Conservation (phyloP, 768 basidiomycete genomes). For the Russula lepida region DNA sequence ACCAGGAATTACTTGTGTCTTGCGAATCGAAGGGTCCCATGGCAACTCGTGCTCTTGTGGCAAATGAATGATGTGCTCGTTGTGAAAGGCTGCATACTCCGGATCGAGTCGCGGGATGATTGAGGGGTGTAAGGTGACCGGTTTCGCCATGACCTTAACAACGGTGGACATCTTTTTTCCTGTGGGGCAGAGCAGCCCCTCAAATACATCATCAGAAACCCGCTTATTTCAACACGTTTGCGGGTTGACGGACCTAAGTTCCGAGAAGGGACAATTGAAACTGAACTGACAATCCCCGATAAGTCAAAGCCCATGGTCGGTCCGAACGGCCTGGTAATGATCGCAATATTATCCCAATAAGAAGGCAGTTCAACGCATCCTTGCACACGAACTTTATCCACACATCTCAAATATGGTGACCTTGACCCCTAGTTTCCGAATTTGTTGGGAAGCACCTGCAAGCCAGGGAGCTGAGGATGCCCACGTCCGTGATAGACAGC, state of each 20-base stretch:
- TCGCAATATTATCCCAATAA: background rate
- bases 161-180: slow-evolving; percentile 1
- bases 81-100: slow-evolving; percentile 60
- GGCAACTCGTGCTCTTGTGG: slow-evolving; percentile 47
- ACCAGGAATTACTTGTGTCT: slow-evolving; percentile 46
- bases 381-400: background rate
- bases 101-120: slow-evolving; percentile 51
- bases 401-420: slow-evolving; percentile 14
- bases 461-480: slow-evolving; percentile 50
- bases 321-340: background rate
- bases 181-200: background rate
- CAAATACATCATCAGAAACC: background rate
- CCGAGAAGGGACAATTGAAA: background rate
- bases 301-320: background rate
- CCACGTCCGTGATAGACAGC: slow-evolving; percentile 72
- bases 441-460: slow-evolving; percentile 53
- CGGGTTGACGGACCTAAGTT: background rate
- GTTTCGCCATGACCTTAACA: slow-evolving; percentile 17
- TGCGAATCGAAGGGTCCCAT: slow-evolving; percentile 53
- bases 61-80: slow-evolving; percentile 37
- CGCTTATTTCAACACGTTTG: background rate
- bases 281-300: too few species aligned
- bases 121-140: slow-evolving; percentile 55
- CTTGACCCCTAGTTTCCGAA: slow-evolving; percentile 37
- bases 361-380: background rate